phyloP scores from a whole-genome alignment of 2,329 filamentous ascomycete species.

The Aureobasidium sp. region DNA sequence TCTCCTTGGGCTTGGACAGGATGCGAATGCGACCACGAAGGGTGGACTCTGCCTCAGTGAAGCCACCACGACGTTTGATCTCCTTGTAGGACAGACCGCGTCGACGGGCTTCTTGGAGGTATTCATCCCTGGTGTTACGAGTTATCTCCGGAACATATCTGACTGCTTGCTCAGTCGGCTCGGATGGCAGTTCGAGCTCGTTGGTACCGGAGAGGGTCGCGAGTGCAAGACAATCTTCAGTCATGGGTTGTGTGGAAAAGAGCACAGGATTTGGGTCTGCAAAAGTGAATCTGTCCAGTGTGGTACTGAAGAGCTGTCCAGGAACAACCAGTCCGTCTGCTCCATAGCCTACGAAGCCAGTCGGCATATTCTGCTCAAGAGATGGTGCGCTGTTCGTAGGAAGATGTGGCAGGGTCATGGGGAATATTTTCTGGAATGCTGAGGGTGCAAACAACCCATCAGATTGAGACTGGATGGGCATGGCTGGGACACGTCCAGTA shows the following conservation, averaged over 20 bases:
- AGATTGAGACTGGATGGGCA: not conserved
- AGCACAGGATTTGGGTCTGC: not conserved
- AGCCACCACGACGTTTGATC: conserved; percentile 48
- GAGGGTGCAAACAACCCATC: not conserved
- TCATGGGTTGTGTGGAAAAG: not conserved
- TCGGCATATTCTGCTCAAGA: not conserved
- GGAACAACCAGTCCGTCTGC: conserved; percentile 6
- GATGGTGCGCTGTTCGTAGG: not conserved
- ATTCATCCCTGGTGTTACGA: conserved; percentile 21
- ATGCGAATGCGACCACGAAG: conserved; percentile 59
- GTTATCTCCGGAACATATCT: not conserved
- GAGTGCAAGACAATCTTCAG: not conserved
- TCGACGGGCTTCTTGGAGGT: conserved; percentile 45
- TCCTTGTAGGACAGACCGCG: conserved; percentile 56
- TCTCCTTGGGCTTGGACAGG: conserved; percentile 53
- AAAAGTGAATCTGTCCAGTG: not conserved
- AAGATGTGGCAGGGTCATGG: not conserved
- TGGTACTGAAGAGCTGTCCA: conserved; percentile 3
- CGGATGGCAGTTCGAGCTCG: not conserved
- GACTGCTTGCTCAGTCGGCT: not conserved
- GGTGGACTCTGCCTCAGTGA: conserved; percentile 61
- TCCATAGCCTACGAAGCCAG: not conserved
- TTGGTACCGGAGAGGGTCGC: not conserved
- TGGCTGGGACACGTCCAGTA: not conserved
- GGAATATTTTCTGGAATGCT: not conserved